Evolutionary conservation across 208 protist species (phyloP).

Genomic region (Trypanosoma melophagium): DNA sequence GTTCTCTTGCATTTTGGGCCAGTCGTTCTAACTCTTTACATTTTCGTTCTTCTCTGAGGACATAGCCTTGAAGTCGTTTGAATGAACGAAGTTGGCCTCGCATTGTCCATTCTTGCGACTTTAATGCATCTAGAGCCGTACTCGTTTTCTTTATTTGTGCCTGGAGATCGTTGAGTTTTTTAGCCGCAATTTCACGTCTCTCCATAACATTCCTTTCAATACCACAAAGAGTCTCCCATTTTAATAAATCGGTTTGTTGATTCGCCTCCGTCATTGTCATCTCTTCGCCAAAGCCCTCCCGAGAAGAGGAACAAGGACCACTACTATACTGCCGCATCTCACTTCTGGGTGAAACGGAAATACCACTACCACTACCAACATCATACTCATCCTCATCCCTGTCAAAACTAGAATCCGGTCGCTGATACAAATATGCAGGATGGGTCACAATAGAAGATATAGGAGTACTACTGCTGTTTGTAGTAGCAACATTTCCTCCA

Average conservation of each 20-base stretch:
- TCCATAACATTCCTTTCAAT: slow-evolving; percentile 5
- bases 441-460: neutral
- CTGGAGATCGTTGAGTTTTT: neutral
- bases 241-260: neutral
- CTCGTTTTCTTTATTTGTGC: neutral
- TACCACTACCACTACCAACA: neutral
- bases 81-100: slow-evolving; percentile 2
- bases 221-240: slow-evolving; percentile 18
- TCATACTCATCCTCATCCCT: neutral
- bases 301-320: neutral
- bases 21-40: slow-evolving; percentile 9
- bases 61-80: slow-evolving; percentile 3
- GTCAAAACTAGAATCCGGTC: neutral
- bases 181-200: neutral
- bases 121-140: slow-evolving; percentile 1
- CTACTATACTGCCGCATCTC: neutral
- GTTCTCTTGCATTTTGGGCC: neutral
- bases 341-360: neutral
- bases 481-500: neutral
- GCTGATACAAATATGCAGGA: neutral
- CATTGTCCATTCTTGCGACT: neutral
- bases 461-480: neutral
- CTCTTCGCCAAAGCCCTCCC: neutral
- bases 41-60: slow-evolving; percentile 17
- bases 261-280: neutral